Conservation (phyloP, 192 early-diverging fungal species). For the Phlyctochytrium bullatum region DNA sequence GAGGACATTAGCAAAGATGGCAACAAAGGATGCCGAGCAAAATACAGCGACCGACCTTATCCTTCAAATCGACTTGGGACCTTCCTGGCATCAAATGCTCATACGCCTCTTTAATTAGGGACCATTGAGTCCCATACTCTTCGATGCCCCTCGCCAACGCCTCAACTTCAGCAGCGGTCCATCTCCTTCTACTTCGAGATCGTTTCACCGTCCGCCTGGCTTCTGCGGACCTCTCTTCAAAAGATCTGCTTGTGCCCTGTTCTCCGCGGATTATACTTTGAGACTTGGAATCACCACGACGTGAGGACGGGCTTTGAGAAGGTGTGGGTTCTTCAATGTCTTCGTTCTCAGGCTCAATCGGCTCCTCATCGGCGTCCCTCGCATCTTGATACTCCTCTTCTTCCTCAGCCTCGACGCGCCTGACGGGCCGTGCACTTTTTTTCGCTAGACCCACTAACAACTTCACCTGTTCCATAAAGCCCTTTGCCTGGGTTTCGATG, state of each 20-base stretch:
- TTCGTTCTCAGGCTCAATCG: background rate
- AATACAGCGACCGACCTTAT: conserved; percentile 6
- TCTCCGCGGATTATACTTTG: background rate
- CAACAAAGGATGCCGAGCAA: background rate
- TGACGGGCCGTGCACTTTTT: too few species aligned
- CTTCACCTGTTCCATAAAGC: background rate
- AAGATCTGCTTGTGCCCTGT: background rate
- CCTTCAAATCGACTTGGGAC: conserved; percentile 22
- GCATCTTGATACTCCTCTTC: background rate
- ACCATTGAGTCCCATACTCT: conserved; percentile 6
- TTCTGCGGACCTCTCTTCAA: background rate
- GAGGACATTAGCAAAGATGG: background rate
- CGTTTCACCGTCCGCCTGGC: background rate
- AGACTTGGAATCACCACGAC: background rate
- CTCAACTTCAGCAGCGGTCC: conserved; percentile 9
- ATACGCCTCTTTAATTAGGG: conserved; percentile 3
- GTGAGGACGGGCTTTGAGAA: background rate
- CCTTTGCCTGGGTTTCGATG: background rate
- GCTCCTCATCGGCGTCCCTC: background rate
- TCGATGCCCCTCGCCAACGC: conserved; percentile 15
- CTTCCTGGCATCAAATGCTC: conserved; percentile 6
- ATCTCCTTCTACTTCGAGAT: conserved; percentile 11
- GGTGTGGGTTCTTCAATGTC: background rate
- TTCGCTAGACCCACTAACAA: too few species aligned
- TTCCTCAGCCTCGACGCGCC: background rate